Conservation (phyloP, 2,329 filamentous ascomycete genomes). For the Didymella arachidicola region DNA sequence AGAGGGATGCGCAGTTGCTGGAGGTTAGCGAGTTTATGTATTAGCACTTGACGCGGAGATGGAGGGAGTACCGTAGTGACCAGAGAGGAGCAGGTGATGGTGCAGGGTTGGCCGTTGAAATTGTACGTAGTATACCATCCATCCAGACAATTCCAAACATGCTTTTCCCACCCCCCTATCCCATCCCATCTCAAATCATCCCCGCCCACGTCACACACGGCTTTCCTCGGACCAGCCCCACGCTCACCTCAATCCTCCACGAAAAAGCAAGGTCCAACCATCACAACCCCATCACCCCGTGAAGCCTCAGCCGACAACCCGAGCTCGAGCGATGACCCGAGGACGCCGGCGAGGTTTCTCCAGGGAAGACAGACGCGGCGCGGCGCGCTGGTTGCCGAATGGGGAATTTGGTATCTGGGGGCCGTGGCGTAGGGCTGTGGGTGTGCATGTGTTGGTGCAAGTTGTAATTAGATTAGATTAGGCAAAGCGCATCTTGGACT, state of each 20-base stretch:
- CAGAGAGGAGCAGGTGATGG: too few relatives aligned
- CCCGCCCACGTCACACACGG: neutral
- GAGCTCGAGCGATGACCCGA: neutral
- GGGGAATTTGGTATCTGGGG: neutral
- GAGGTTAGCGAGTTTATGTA: conserved; percentile 76
- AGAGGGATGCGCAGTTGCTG: conserved; percentile 74
- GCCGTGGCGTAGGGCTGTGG: neutral
- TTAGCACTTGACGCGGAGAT: conserved; percentile 14
- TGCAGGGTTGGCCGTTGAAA: too few relatives aligned
- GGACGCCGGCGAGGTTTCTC: neutral
- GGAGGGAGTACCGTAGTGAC: too few relatives aligned
- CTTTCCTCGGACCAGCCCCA: neutral
- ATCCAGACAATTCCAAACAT: neutral
- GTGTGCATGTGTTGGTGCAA: too few relatives aligned
- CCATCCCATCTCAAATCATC: too few relatives aligned
- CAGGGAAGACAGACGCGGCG: too few relatives aligned
- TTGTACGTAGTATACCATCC: too few relatives aligned
- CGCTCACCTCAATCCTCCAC: neutral
- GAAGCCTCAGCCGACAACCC: neutral
- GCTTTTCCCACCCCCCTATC: neutral
- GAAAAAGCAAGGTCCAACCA: neutral
- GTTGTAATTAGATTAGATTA: too few relatives aligned
- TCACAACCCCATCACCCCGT: neutral
- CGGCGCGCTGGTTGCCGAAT: neutral
- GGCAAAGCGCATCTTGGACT: too few relatives aligned